phyloP scores from a whole-genome alignment of 2,329 filamentous ascomycete species.

The Curvularia hawaiiensis region DNA sequence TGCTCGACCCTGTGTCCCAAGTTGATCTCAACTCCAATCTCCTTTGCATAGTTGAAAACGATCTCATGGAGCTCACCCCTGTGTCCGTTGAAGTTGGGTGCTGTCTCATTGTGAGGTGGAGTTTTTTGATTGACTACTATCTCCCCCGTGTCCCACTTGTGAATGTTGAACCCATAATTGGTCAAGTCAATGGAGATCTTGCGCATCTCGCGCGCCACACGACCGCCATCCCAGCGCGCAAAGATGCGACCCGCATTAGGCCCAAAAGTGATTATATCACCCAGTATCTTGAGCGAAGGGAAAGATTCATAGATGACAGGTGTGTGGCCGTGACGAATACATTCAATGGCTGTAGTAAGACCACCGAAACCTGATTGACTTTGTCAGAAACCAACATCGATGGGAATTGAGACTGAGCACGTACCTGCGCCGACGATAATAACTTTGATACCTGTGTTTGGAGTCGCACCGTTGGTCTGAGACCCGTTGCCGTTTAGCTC shows the following conservation, averaged over 20 bases:
- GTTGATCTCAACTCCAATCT: slow-evolving; percentile 62
- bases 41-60: slow-evolving; percentile 62
- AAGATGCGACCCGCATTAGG: slow-evolving; percentile 67
- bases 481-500: slow-evolving; percentile 8
- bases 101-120: slow-evolving; percentile 52
- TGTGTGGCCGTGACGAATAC: slow-evolving; percentile 64
- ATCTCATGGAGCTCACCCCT: slow-evolving; percentile 65
- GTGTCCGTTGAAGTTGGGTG: slow-evolving; percentile 65
- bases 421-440: slow-evolving; percentile 55
- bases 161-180: slow-evolving; percentile 64
- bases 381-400: neutral
- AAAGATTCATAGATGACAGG: slow-evolving; percentile 65
- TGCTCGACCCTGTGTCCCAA: slow-evolving; percentile 57
- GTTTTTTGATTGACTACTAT: slow-evolving; percentile 62
- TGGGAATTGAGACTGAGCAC: slow-evolving; percentile 5
- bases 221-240: slow-evolving; percentile 60
- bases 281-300: slow-evolving; percentile 61
- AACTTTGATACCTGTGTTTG: slow-evolving; percentile 58
- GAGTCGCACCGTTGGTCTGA: slow-evolving; percentile 17
- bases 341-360: slow-evolving; percentile 67
- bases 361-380: slow-evolving; percentile 61
- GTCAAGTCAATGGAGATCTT: slow-evolving; percentile 59
- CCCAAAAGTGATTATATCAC: slow-evolving; percentile 68
- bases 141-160: slow-evolving; percentile 65
- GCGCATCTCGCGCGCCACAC: slow-evolving; percentile 55